These are phyloP conservation scores for Yamadazyma olivae DNA, from an alignment of 805 yeast species.

Conservation along the genomic window DNA sequence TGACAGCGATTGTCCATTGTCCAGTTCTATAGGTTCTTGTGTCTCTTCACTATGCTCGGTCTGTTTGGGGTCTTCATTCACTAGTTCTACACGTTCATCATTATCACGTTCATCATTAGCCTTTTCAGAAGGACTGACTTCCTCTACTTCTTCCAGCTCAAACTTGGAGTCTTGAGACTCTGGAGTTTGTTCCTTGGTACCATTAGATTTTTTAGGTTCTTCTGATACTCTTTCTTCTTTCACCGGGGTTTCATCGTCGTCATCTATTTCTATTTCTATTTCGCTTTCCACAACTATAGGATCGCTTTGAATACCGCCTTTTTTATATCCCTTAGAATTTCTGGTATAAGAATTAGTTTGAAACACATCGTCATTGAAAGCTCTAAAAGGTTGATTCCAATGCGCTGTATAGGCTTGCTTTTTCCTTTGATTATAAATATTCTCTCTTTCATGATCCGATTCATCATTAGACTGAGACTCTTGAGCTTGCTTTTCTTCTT, in stretches of 20 bases:
- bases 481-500: slow-evolving; percentile 1
- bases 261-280: not conserved
- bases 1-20: too few relatives aligned
- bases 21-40: not conserved
- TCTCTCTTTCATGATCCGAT: slow-evolving; percentile 2
- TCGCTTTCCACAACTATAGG: slow-evolving; percentile 1
- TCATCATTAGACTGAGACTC: slow-evolving; percentile 1
- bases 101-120: slow-evolving; percentile 11
- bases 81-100: not conserved
- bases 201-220: too few relatives aligned
- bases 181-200: not conserved
- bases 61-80: too few relatives aligned
- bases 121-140: not conserved
- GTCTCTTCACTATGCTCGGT: not conserved
- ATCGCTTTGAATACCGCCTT: not conserved
- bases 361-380: slow-evolving; percentile 13
- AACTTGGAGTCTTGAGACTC: not conserved
- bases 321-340: not conserved
- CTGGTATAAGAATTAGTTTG: slow-evolving; percentile 5
- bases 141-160: not conserved
- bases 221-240: not conserved
- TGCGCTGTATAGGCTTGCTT: slow-evolving; percentile 16
- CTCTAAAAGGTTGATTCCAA: slow-evolving; percentile 16
- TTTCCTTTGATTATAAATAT: slow-evolving; percentile 14
- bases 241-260: not conserved